Percentiles rank a stretch among this genome's conserved stretches.
These are phyloP conservation scores for Aspergillus carbonarius DNA, from an alignment of 2,329 filamentous ascomycete species.

Conservation along the genomic window DNA sequence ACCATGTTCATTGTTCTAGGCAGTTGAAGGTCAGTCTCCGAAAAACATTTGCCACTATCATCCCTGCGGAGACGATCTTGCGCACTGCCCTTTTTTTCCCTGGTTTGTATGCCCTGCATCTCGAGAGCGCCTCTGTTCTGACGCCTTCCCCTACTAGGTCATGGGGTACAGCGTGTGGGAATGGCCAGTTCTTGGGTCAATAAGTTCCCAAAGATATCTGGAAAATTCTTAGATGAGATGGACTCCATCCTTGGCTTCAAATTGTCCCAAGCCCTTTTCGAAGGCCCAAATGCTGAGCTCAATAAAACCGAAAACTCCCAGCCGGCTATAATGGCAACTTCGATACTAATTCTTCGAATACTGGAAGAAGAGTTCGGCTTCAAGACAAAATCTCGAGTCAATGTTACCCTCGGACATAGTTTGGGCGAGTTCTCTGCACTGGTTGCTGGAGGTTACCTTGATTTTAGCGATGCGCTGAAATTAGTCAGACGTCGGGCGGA, in stretches of 20 bases:
- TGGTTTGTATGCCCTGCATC: constrained; percentile 28
- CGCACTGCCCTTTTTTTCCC: constrained; percentile 51
- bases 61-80: constrained; percentile 19
- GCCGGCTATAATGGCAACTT: constrained; percentile 94
- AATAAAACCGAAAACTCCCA: constrained; percentile 86
- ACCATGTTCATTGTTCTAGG: background rate
- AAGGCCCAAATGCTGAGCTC: constrained; percentile 73
- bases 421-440: constrained; percentile 91
- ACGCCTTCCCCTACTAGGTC: constrained; percentile 56
- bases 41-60: constrained; percentile 6
- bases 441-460: constrained; percentile 77
- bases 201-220: constrained; percentile 75
- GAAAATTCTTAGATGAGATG: constrained; percentile 79
- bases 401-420: constrained; percentile 85
- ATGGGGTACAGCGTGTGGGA: constrained; percentile 84
- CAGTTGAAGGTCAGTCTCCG: background rate
- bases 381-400: constrained; percentile 65
- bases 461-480: constrained; percentile 73
- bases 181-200: constrained; percentile 86
- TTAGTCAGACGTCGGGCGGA: constrained; percentile 77
- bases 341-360: constrained; percentile 82
- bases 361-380: constrained; percentile 85
- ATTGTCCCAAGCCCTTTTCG: constrained; percentile 73
- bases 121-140: background rate
- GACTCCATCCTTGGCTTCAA: constrained; percentile 72